Evolutionary conservation across 2,329 filamentous ascomycete species (phyloP).

Genomic region (Didymella lethalis): DNA sequence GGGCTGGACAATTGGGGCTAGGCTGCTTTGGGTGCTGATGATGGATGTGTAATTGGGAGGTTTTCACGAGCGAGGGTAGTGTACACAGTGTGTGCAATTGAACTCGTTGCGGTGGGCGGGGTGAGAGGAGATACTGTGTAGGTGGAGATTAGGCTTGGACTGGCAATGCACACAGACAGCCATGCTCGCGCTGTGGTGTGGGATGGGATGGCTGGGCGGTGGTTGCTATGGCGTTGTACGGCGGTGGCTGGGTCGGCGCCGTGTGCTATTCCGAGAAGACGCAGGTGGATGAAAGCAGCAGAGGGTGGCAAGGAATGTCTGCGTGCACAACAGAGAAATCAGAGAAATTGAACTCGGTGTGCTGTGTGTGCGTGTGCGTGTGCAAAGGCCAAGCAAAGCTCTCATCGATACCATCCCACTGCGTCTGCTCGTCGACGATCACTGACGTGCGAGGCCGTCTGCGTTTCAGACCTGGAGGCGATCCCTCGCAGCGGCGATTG

Average conservation of each 20-base stretch:
- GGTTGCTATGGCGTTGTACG: slow-evolving; percentile 4
- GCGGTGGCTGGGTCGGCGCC: slow-evolving; percentile 11
- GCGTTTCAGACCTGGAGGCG: slow-evolving; percentile 19
- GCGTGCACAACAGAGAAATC: slow-evolving; percentile 1
- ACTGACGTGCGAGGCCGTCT: neutral
- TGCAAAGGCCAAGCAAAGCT: neutral
- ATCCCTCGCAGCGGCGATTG: slow-evolving; percentile 6
- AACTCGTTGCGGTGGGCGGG: neutral
- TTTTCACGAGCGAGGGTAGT: neutral
- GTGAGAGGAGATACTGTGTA: neutral
- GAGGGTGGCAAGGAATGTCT: slow-evolving; percentile 6
- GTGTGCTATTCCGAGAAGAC: slow-evolving; percentile 6
- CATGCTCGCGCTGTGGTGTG: too few species aligned
- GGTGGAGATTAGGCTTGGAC: too few species aligned
- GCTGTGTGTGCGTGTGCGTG: neutral
- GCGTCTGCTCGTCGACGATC: neutral
- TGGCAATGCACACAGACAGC: neutral
- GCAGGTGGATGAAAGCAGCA: slow-evolving; percentile 12
- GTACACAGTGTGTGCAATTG: neutral
- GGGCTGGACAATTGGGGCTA: neutral
- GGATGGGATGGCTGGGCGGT: neutral
- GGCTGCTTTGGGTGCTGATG: neutral
- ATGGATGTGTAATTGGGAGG: neutral
- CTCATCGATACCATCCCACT: neutral
- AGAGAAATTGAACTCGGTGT: neutral